Conservation (phyloP, 352 stramenopile species). For the Detonula confervacea region DNA sequence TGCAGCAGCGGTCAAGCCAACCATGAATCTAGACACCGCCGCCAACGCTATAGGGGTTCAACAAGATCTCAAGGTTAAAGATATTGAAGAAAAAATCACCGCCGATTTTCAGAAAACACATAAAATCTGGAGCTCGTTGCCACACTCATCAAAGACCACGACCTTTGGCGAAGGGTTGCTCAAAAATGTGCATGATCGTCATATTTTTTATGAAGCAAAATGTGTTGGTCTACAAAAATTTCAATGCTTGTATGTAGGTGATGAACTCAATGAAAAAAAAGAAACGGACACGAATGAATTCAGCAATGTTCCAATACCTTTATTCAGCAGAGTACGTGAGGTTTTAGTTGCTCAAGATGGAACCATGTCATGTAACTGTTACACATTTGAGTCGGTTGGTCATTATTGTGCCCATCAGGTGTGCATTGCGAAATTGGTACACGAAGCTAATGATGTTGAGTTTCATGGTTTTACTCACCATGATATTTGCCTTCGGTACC, state of each 20-base stretch:
- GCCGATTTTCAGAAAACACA: background rate
- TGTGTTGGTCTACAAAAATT: background rate
- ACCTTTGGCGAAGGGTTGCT: constrained; percentile 4
- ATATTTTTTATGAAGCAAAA: background rate
- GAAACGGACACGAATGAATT: background rate
- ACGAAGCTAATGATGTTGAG: background rate
- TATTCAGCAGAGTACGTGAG: background rate
- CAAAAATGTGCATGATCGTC: background rate
- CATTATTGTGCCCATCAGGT: constrained; percentile 1
- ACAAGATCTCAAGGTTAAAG: constrained; percentile 1
- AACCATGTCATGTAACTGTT: background rate
- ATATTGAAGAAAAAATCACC: background rate
- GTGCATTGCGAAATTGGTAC: background rate
- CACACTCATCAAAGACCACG: background rate
- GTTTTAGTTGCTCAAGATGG: background rate
- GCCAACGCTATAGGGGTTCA: constrained; percentile 20
- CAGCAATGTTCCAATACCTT: background rate
- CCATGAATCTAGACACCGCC: constrained; percentile 26
- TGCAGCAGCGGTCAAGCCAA: constrained; percentile 1
- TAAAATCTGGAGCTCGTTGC: background rate
- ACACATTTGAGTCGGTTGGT: background rate
- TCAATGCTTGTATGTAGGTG: background rate
- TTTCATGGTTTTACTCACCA: constrained; percentile 30
- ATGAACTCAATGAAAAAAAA: background rate
- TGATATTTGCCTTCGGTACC: constrained; percentile 14